Conservation (phyloP, 306 rosid species). For the Senna siamea region DNA sequence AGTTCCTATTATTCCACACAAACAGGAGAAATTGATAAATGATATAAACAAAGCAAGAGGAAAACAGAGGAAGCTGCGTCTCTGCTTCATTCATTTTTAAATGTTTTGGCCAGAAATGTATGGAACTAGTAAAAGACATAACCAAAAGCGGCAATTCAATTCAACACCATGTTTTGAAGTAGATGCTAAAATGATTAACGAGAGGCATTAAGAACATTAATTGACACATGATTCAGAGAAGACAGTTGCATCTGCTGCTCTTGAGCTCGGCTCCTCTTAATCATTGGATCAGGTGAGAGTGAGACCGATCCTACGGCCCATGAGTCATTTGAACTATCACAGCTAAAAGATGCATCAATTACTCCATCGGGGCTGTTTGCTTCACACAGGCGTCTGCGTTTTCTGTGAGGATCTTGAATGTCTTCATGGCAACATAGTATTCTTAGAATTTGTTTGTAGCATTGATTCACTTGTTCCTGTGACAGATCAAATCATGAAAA, state of each 20-base stretch:
- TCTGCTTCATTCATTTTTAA: constrained; percentile 46
- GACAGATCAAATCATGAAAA: constrained; percentile 31
- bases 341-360: constrained; percentile 70
- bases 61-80: constrained; percentile 5
- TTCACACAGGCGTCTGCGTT: constrained; percentile 54
- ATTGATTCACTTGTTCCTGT: constrained; percentile 70
- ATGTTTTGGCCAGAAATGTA: no score
- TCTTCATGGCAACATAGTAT: constrained; percentile 45
- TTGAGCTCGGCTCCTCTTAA: constrained; percentile 73
- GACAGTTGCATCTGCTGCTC: no score
- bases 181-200: constrained; percentile 54
- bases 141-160: constrained; percentile 44
- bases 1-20: constrained; percentile 28
- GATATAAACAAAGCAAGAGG: no score
- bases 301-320: constrained; percentile 56
- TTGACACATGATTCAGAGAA: no score
- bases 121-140: constrained; percentile 45
- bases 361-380: constrained; percentile 73
- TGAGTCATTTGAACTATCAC: constrained; percentile 76
- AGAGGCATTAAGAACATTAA: constrained; percentile 63
- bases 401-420: constrained; percentile 43
- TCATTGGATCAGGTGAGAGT: constrained; percentile 56
- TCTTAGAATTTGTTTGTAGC: constrained; percentile 65
- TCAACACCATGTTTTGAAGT: constrained; percentile 48
- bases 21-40: no score